These are phyloP conservation scores for Trametes punicea DNA, from an alignment of 768 basidiomycete genomes.

Conservation along the genomic window DNA sequence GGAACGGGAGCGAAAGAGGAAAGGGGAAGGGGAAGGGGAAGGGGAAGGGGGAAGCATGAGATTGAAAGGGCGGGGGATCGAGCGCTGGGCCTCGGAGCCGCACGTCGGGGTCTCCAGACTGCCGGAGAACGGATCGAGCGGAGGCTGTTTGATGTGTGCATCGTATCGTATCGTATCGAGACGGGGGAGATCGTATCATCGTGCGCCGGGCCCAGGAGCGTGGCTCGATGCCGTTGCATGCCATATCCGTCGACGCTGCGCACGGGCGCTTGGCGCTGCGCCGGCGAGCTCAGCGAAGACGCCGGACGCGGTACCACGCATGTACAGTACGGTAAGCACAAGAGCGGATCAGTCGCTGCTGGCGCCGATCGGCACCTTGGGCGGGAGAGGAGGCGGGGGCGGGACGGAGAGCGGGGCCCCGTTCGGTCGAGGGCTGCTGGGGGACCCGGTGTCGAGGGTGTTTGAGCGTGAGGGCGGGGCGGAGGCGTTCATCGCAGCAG, in stretches of 20 bases:
- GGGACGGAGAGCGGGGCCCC: slow-evolving; percentile 6
- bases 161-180: background rate
- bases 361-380: slow-evolving; percentile 18
- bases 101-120: too few species aligned
- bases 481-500: slow-evolving; percentile 8
- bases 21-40: background rate
- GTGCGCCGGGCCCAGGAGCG: background rate
- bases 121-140: too few species aligned
- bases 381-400: slow-evolving; percentile 24
- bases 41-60: background rate
- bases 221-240: background rate
- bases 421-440: background rate
- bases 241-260: background rate
- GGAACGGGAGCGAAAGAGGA: background rate
- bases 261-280: background rate
- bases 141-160: too few species aligned
- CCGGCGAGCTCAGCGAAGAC: background rate
- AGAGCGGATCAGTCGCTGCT: slow-evolving; percentile 14
- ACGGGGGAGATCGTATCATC: too few species aligned
- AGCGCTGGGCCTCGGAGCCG: too few species aligned
- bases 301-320: background rate
- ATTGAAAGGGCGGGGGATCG: background rate
- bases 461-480: background rate
- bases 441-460: background rate
- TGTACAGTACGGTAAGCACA: background rate